phyloP scores from a whole-genome alignment of 768 basidiomycete genomes.

The Lactarius vividus region DNA sequence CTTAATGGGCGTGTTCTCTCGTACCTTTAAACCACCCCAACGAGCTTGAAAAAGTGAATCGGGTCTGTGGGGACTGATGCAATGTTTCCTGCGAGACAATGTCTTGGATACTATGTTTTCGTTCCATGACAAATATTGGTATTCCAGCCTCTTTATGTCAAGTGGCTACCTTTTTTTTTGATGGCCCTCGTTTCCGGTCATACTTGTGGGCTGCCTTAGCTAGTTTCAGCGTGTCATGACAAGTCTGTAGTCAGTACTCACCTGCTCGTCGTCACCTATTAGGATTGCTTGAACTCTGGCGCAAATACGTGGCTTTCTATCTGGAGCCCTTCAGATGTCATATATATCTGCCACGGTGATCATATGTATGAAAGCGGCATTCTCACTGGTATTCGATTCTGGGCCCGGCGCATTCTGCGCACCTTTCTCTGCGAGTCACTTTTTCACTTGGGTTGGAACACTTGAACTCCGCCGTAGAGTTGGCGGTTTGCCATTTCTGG shows the following conservation, averaged over 20 bases:
- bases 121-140: background rate
- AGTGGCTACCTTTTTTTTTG: slow-evolving; percentile 37
- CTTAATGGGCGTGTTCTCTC: slow-evolving; percentile 41
- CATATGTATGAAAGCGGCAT: background rate
- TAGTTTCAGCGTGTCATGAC: slow-evolving; percentile 46
- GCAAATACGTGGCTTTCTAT: slow-evolving; percentile 38
- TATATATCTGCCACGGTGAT: slow-evolving; percentile 29
- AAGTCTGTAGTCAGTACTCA: slow-evolving; percentile 32
- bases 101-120: background rate
- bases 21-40: slow-evolving; percentile 39
- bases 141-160: slow-evolving; percentile 33
- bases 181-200: slow-evolving; percentile 45
- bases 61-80: too few species aligned
- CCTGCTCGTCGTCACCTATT: background rate
- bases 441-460: slow-evolving; percentile 41
- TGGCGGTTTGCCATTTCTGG: slow-evolving; percentile 31
- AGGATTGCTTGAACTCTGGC: slow-evolving; percentile 42
- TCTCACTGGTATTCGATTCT: slow-evolving; percentile 7
- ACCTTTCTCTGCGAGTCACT: slow-evolving; percentile 43
- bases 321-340: slow-evolving; percentile 30
- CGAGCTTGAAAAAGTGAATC: slow-evolving; percentile 45
- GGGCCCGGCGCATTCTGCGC: slow-evolving; percentile 41
- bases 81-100: background rate
- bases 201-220: slow-evolving; percentile 42
- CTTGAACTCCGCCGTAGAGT: slow-evolving; percentile 25